A percentile compares a stretch with the other conserved stretches of the same genome.
Conservation (phyloP, 495 filamentous ascomycete species). For the Hyaloscypha hepaticicola region DNA sequence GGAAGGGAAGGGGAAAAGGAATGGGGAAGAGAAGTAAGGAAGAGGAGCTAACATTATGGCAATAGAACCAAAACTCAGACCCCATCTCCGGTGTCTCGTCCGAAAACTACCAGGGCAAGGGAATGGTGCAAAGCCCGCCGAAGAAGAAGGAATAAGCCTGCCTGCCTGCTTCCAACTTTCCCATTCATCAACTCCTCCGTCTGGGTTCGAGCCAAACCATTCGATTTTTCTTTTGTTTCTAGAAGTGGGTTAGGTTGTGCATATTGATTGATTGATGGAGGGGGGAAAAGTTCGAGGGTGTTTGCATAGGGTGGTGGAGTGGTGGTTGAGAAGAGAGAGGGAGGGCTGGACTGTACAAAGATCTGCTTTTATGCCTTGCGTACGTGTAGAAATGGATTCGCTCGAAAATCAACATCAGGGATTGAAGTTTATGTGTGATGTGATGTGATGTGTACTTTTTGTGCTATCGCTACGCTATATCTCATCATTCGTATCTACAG, state of each 20-base stretch:
- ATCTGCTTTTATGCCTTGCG: neutral
- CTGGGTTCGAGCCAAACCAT: neutral
- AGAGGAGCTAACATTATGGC: slow-evolving; percentile 6
- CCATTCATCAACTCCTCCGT: too few relatives aligned
- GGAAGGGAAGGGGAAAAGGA: neutral
- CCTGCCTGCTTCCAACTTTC: neutral
- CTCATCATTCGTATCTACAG: neutral
- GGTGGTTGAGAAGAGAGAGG: neutral
- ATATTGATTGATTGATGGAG: slow-evolving; percentile 6
- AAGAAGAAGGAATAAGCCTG: slow-evolving; percentile 20
- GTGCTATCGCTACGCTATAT: neutral
- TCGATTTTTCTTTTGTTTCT: slow-evolving; percentile 21
- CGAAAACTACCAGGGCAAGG: slow-evolving; percentile 76
- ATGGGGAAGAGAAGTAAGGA: neutral
- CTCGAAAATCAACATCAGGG: neutral
- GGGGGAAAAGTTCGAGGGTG: neutral
- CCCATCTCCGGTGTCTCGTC: slow-evolving; percentile 84
- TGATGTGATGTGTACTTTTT: neutral
- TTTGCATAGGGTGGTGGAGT: neutral
- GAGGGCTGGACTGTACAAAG: slow-evolving; percentile 10
- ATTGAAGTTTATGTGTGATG: too few relatives aligned
- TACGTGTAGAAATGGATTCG: neutral
- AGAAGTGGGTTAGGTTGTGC: neutral
- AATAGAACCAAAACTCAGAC: slow-evolving; percentile 77
- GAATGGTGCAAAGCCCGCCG: slow-evolving; percentile 71